Percentiles rank a stretch among this genome's conserved stretches.
Conservation (phyloP, 805 yeast species). For the Trichomonascus vanleenenianus region DNA sequence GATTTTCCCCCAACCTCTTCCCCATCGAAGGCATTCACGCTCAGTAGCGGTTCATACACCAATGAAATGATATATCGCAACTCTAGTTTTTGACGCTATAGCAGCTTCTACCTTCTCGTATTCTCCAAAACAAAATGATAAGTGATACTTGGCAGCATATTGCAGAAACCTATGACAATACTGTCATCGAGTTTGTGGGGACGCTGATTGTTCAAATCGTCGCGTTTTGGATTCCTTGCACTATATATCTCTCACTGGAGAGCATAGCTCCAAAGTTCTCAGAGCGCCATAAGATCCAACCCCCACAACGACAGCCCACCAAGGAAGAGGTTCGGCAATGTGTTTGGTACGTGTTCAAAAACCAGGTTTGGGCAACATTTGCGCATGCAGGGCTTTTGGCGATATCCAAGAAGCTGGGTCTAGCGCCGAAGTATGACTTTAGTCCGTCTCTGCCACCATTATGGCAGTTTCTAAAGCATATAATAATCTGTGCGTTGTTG, state of each 20-base stretch:
- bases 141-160: background rate
- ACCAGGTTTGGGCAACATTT: slow-evolving; percentile 2
- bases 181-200: slow-evolving; percentile 1
- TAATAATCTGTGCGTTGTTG: slow-evolving; percentile 3
- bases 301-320: slow-evolving; percentile 8
- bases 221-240: slow-evolving; percentile 12
- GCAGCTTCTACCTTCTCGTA: too few relatives aligned
- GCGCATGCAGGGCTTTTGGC: background rate
- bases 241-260: slow-evolving; percentile 3
- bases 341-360: slow-evolving; percentile 6
- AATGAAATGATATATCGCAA: too few relatives aligned
- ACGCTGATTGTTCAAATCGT: slow-evolving; percentile 7
- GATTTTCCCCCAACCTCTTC: too few relatives aligned
- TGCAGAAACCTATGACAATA: background rate
- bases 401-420: background rate
- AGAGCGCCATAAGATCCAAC: slow-evolving; percentile 13
- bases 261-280: slow-evolving; percentile 9
- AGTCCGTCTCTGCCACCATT: background rate
- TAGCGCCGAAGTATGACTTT: background rate
- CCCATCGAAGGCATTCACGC: too few relatives aligned
- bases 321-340: slow-evolving; percentile 9
- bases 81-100: too few relatives aligned
- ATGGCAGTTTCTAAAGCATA: background rate
- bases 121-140: background rate
- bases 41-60: too few relatives aligned